Conservation (phyloP, 108 stramenopile species). For the Fistulifera pelliculosa region DNA sequence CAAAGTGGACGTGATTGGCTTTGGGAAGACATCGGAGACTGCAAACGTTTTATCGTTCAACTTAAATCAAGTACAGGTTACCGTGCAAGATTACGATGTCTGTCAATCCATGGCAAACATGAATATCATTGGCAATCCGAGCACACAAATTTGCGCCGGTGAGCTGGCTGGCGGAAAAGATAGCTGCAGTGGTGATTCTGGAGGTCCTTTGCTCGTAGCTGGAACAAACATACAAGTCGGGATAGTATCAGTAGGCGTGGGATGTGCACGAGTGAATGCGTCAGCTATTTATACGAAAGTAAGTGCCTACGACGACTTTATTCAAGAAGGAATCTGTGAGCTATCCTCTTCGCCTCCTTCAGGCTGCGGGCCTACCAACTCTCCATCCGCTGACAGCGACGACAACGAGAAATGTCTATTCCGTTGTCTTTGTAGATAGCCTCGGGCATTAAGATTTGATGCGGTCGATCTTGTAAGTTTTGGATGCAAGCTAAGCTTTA, state of each 20-base stretch:
- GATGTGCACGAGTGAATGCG: slow-evolving; percentile 5
- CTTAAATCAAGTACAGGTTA: neutral
- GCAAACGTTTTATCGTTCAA: neutral
- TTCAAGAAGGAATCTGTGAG: too few relatives aligned
- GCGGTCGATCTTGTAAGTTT: too few relatives aligned
- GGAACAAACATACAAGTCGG: neutral
- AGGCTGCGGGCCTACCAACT: too few relatives aligned
- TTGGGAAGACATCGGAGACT: slow-evolving; percentile 1
- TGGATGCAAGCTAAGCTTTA: too few relatives aligned
- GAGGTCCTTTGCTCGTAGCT: neutral
- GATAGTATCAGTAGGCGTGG: neutral
- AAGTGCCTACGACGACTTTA: too few relatives aligned
- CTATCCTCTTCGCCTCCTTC: too few relatives aligned
- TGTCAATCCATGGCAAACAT: neutral
- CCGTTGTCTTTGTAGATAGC: too few relatives aligned
- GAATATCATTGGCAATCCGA: neutral
- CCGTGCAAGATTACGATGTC: neutral
- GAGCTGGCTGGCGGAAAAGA: neutral
- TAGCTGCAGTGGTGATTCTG: neutral
- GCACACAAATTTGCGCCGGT: neutral
- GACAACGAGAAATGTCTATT: too few relatives aligned
- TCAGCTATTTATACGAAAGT: slow-evolving; percentile 16
- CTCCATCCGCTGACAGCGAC: too few relatives aligned
- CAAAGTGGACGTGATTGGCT: neutral
- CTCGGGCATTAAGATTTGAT: too few relatives aligned